Evolutionary conservation across 2,329 filamentous ascomycete genomes (phyloP).

Genomic region (Hypoxylon sp.): DNA sequence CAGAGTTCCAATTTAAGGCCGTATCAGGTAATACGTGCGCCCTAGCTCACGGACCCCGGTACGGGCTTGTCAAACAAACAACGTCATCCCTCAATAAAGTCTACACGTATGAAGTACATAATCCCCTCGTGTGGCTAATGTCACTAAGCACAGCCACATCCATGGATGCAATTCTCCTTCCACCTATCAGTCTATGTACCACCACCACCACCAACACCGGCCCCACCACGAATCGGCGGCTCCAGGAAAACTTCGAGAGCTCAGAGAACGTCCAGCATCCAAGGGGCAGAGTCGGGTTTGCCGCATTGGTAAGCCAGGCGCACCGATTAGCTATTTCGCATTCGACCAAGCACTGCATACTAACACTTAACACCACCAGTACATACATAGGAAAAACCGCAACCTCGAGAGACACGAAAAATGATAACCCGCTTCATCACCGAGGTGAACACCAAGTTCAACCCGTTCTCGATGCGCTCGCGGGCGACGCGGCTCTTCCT

Average conservation of each 20-base stretch:
- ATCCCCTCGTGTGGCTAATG: conserved; percentile 8
- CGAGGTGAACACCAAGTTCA: conserved; percentile 89
- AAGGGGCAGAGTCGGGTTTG: conserved; percentile 19
- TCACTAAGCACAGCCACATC: conserved; percentile 9
- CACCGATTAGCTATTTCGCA: not conserved
- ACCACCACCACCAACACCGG: conserved; percentile 7
- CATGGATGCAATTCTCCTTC: not conserved
- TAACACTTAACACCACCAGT: not conserved
- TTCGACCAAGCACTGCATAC: not conserved
- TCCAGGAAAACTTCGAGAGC: conserved; percentile 39
- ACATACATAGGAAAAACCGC: not conserved
- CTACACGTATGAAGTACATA: too few relatives aligned
- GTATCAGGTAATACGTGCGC: too few relatives aligned
- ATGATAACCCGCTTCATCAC: conserved; percentile 93
- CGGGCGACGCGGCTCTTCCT: conserved; percentile 92
- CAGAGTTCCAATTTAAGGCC: too few relatives aligned
- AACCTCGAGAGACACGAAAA: conserved; percentile 48
- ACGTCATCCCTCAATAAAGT: too few relatives aligned
- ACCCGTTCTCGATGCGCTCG: conserved; percentile 85
- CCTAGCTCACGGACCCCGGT: too few relatives aligned
- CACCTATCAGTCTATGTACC: conserved; percentile 12
- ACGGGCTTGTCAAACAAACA: too few relatives aligned
- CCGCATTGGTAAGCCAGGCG: conserved; percentile 17
- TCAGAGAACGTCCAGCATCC: conserved; percentile 15
- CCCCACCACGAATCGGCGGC: conserved; percentile 21